Conservation (phyloP, 257 asterid genomes). For the Lithospermum erythrorhizon region DNA sequence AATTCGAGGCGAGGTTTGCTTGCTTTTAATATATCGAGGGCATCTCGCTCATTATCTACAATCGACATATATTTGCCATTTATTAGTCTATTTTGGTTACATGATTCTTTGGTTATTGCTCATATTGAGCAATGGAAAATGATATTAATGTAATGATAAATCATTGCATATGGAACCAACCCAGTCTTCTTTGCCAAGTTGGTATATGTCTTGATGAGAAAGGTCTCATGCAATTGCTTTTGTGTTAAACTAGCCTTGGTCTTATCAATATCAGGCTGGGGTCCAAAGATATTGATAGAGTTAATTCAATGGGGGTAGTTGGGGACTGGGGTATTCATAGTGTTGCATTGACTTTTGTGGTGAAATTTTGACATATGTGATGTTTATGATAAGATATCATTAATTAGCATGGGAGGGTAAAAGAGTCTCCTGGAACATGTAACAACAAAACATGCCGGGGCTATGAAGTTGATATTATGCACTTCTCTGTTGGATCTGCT, state of each 20-base stretch:
- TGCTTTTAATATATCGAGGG: too few relatives aligned
- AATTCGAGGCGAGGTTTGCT: too few relatives aligned
- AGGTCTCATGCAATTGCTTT: not conserved
- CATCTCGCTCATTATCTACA: too few relatives aligned
- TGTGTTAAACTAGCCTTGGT: slow-evolving; percentile 1
- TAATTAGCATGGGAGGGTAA: slow-evolving; percentile 88
- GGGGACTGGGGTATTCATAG: not conserved
- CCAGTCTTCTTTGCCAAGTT: not conserved
- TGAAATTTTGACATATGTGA: too few relatives aligned
- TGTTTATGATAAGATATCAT: too few relatives aligned
- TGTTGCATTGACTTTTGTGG: not conserved
- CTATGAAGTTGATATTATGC: slow-evolving; percentile 83
- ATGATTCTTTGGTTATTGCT: too few relatives aligned
- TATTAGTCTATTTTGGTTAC: too few relatives aligned
- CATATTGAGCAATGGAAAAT: too few relatives aligned
- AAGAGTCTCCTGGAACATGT: slow-evolving; percentile 57
- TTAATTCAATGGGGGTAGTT: not conserved
- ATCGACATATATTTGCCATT: too few relatives aligned
- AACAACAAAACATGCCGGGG: slow-evolving; percentile 60
- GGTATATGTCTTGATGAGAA: not conserved
- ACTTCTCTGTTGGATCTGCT: slow-evolving; percentile 75
- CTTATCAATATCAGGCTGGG: not conserved
- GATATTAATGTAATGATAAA: too few relatives aligned
- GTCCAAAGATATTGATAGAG: not conserved
- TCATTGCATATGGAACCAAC: not conserved